These are phyloP conservation scores for Aphanomyces invadans DNA, from an alignment of 352 stramenopile genomes.

Conservation along the genomic window DNA sequence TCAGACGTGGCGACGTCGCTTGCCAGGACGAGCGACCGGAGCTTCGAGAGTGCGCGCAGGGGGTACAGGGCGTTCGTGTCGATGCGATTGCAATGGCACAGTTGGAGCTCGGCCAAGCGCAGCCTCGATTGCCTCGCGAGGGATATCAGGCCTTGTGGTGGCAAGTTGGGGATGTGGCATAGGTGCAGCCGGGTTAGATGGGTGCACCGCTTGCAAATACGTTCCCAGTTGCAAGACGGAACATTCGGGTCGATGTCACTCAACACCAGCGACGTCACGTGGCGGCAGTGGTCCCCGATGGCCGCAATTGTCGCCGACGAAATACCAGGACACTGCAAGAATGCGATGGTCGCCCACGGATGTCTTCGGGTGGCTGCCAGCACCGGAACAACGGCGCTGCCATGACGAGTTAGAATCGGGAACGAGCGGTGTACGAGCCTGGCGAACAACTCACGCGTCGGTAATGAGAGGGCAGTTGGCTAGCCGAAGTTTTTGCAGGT, in stretches of 20 bases:
- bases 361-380: background rate
- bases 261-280: slow-evolving; percentile 5
- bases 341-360: background rate
- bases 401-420: background rate
- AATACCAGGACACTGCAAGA: slow-evolving; percentile 4
- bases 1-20: background rate
- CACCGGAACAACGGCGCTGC: slow-evolving; percentile 1
- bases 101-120: slow-evolving; percentile 9
- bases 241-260: background rate
- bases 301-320: background rate
- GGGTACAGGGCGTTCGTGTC: slow-evolving; percentile 19
- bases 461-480: slow-evolving; percentile 40
- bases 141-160: background rate
- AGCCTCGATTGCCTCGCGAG: slow-evolving; percentile 12
- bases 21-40: background rate
- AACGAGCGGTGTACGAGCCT: too few species aligned
- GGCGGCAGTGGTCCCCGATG: background rate
- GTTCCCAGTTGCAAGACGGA: slow-evolving; percentile 1
- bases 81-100: background rate
- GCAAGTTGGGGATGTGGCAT: background rate
- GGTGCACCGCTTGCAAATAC: slow-evolving; percentile 1
- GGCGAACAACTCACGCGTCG: slow-evolving; percentile 30
- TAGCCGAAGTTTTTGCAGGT: slow-evolving; percentile 50
- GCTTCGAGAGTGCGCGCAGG: slow-evolving; percentile 13
- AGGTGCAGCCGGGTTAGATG: background rate